Conservation (phyloP, 306 rosid species). For the Trifolium subterraneum region DNA sequence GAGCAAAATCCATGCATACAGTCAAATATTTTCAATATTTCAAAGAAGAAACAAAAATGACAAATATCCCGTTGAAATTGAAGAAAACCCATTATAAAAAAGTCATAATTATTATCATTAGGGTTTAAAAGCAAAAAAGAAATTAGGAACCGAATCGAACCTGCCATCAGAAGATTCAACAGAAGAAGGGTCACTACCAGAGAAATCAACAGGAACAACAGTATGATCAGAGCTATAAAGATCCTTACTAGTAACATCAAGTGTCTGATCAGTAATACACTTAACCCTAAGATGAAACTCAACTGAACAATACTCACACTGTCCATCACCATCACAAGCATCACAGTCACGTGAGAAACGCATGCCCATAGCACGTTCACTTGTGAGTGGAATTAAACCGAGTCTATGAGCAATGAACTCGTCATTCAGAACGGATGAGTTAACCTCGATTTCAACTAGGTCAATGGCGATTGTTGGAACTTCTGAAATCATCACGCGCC, state of each 20-base stretch:
- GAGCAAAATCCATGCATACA: background rate
- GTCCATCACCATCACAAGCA: constrained; percentile 97
- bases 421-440: constrained; percentile 94
- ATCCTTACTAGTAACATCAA: constrained; percentile 86
- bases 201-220: constrained; percentile 85
- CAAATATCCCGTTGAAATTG: background rate
- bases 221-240: constrained; percentile 87
- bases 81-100: background rate
- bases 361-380: constrained; percentile 94
- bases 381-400: constrained; percentile 85
- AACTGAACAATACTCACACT: constrained; percentile 97
- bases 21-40: background rate
- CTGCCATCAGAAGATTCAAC: constrained; percentile 58
- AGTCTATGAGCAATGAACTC: constrained; percentile 98
- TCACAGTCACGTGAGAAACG: constrained; percentile 99
- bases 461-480: constrained; percentile 94
- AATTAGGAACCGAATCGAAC: constrained; percentile 30
- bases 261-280: constrained; percentile 78
- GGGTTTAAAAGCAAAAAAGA: background rate
- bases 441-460: constrained; percentile 90
- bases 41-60: background rate
- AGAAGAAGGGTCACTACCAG: constrained; percentile 52
- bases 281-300: constrained; percentile 89
- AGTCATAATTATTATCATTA: background rate
- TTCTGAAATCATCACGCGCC: constrained; percentile 97